Conservation (phyloP, 345 rosid species). For the Camelina sativa region DNA sequence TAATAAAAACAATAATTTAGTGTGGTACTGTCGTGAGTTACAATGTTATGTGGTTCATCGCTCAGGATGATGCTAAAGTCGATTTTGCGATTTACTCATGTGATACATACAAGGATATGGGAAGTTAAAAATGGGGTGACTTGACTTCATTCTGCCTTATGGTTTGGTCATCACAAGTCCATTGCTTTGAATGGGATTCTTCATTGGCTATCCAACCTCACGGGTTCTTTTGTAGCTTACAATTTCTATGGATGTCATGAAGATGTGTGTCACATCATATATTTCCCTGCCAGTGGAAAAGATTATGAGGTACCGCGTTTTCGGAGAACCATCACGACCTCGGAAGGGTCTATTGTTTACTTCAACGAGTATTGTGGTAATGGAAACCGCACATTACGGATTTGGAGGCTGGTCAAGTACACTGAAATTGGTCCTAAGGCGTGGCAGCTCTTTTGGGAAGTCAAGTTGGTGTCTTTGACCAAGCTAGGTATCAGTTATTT, state of each 20-base stretch:
- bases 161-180: background rate
- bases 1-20: no score
- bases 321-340: slow-evolving; percentile 18
- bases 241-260: slow-evolving; percentile 20
- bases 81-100: no score
- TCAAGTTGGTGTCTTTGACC: background rate
- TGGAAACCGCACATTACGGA: background rate
- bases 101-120: no score
- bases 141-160: background rate
- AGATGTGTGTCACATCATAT: background rate
- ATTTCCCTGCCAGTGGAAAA: slow-evolving; percentile 4
- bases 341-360: slow-evolving; percentile 28
- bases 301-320: background rate
- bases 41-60: no score
- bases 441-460: slow-evolving; percentile 28
- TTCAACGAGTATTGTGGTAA: slow-evolving; percentile 13
- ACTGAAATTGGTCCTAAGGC: slow-evolving; percentile 3
- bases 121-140: background rate
- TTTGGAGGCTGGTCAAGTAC: slow-evolving; percentile 35
- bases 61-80: no score
- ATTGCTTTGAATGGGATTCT: slow-evolving; percentile 32
- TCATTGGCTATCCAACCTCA: slow-evolving; percentile 17
- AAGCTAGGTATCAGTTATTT: background rate
- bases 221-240: slow-evolving; percentile 1
- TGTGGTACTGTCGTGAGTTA: no score